Evolutionary conservation across 2,329 filamentous ascomycete genomes (phyloP).

Genomic region (Ophiostoma quercus): DNA sequence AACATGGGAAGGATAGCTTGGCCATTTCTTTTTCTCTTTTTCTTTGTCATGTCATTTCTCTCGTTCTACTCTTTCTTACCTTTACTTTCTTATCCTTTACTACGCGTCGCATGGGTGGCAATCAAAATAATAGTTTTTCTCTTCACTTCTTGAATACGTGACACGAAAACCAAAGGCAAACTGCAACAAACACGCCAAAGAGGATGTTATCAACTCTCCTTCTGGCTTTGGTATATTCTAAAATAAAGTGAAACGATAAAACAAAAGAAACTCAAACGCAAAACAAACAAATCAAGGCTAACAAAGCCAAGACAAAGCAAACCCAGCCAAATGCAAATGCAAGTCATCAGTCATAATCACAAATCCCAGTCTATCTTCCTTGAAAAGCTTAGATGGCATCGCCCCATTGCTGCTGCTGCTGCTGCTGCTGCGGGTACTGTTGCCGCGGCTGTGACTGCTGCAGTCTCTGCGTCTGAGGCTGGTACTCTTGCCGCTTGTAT

Average conservation of each 20-base stretch:
- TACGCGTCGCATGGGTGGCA: conserved; percentile 2
- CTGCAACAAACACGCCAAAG: not conserved
- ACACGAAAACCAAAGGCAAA: not conserved
- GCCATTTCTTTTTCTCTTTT: not conserved
- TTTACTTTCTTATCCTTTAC: not conserved
- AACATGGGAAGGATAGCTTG: not conserved
- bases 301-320: not conserved
- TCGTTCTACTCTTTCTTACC: not conserved
- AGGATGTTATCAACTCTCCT: not conserved
- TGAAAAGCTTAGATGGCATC: not conserved
- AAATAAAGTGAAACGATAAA: not conserved
- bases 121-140: not conserved
- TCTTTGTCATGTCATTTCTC: not conserved
- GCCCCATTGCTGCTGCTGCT: not conserved
- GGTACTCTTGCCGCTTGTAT: not conserved
- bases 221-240: not conserved
- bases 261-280: not conserved
- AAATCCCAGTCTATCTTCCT: not conserved
- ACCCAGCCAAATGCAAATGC: conserved; percentile 2
- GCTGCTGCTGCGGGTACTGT: conserved; percentile 5
- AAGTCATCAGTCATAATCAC: conserved; percentile 21
- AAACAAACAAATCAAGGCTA: not conserved
- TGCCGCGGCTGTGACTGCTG: not conserved
- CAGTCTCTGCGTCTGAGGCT: not conserved
- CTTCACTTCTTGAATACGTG: not conserved